Base-by-base conservation (phyloP, 768 basidiomycete genomes). In the Hericium erinaceus region DNA sequence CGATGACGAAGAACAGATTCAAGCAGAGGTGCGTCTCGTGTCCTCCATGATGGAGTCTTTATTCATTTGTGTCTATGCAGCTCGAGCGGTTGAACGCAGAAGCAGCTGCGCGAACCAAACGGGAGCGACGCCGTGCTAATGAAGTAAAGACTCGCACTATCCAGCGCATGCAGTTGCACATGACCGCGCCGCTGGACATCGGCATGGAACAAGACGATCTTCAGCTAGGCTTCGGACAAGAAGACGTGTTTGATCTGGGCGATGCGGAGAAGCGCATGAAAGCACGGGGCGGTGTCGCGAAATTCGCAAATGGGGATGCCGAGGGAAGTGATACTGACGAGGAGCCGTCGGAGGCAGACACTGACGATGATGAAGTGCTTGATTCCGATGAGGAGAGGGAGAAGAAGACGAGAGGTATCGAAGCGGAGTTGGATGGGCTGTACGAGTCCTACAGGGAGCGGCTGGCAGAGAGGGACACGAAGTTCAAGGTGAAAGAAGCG, bases 181-280 rank as follows among this genome's bases (percentile, higher is more conserved):
- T 99, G 97, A 91, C 89, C 12, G 92, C 93, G 18, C 97, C 97
- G n/a, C 75, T 95, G 63, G 97, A 98, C 64, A 94, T 98, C 61
- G 95, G 94, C 68, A 71, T 94, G 58, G 91, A 93, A 65, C 88
- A 89, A 64, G 77, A 80, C 54, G 93, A 95, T 61, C 73, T 82
- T 2, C 77, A 87, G 16, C 77, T 95, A 16, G 76, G 73, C n/a
- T 67, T 80, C 22, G 90, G 89, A 6, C 86, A 89, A 64, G 88
- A 85, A 24, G 94, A 98, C 64, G 75, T 97, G 22, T 98, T 98
- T 65, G 92, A 95, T 66, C 79, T 98, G 44, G 82, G 75, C 52
- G 75, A 78, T 48, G 80, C 84, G 5, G 83, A 87, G 68, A 73
- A 69, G 48, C 71, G 72, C 48, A 64, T 75, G 59, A 60, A 65